phyloP scores from a whole-genome alignment of 1,284 basidiomycete genomes.

The Ceratobasidium theobromae region DNA sequence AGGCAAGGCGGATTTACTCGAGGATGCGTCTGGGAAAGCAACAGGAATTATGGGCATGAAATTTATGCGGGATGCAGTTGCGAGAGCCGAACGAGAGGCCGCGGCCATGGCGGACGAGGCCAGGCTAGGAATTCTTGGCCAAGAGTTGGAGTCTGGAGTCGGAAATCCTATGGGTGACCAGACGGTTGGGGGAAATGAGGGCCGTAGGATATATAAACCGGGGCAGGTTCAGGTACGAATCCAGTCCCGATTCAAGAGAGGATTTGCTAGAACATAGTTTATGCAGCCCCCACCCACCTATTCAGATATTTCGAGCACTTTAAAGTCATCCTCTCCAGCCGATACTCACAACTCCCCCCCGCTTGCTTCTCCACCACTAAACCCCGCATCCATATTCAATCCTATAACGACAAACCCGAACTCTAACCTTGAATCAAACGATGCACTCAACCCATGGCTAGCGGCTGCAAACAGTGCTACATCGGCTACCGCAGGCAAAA shows the following conservation, averaged over 20 bases:
- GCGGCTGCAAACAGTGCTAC: background rate
- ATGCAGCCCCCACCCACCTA: conserved; percentile 7
- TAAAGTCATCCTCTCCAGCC: conserved; percentile 17
- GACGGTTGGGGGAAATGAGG: conserved; percentile 6
- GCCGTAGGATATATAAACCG: conserved; percentile 14
- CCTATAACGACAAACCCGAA: background rate
- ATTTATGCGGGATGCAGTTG: conserved; percentile 91
- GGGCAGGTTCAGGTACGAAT: conserved; percentile 17
- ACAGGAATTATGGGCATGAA: conserved; percentile 86
- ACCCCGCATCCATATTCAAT: background rate
- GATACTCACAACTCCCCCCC: conserved; percentile 1
- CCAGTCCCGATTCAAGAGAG: background rate
- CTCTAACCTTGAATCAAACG: background rate
- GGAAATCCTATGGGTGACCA: conserved; percentile 37
- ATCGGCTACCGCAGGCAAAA: background rate
- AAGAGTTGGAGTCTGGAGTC: conserved; percentile 46
- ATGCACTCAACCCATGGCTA: conserved; percentile 12
- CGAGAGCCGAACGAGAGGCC: conserved; percentile 60
- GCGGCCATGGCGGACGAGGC: conserved; percentile 70
- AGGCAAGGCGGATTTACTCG: conserved; percentile 35
- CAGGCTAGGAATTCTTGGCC: conserved; percentile 56
- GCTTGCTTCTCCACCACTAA: background rate
- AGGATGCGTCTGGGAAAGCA: conserved; percentile 48
- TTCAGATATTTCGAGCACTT: conserved; percentile 10
- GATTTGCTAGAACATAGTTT: background rate